Evolutionary conservation across 2,329 filamentous ascomycete species (phyloP), one percentile per base, ranked within the genome.

Genomic region (Aureobasidium sp.): DNA sequence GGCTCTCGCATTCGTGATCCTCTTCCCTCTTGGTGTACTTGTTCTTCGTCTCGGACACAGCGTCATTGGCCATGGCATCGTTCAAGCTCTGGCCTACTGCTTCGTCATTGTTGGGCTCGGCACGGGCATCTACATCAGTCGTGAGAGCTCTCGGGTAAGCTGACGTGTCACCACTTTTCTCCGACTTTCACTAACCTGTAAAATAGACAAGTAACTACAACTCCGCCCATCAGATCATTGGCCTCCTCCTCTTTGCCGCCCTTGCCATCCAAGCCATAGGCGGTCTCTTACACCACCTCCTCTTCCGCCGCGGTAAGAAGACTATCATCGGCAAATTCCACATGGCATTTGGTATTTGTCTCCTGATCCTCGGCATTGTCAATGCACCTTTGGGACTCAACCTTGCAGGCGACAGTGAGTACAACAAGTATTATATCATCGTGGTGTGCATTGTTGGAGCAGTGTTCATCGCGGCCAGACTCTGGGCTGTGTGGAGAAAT

Each of bases 321-420:
- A 79, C 78, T 22, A 71, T 72, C 58, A 70, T 80, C 29, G 73
- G 76, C 49, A 75, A 70, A 16, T 68, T 78, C 21, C 81, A 85
- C 64, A 66, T 79, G 17, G 80, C 79, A 75, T 67, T 81, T 3
- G 81, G 81, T 2, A 74, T 80, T 12, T 40, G 75, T 3, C 70
- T 79, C 30, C 71, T 84, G 17, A 62, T 74, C 8, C 60, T 81
- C 3, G 81, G 79, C 39, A 68, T 79, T 14, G 60, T 77, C 52
- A 83, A 84, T 57, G 78, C 72, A 19, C 80, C 81, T 57, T 65
- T 82, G 4, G 81, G 81, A 21, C 82, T 83, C 62, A 71, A 72
- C 0, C 76, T 83, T 49, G 79, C 80, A 2, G 67, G 75, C 12
- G 76, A 77, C 50, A 60, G 69, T n/a, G 65, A 64, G 57, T 74